phyloP scores from a whole-genome alignment of 1,284 basidiomycete genomes.

The Cryptococcus deneoformans region DNA sequence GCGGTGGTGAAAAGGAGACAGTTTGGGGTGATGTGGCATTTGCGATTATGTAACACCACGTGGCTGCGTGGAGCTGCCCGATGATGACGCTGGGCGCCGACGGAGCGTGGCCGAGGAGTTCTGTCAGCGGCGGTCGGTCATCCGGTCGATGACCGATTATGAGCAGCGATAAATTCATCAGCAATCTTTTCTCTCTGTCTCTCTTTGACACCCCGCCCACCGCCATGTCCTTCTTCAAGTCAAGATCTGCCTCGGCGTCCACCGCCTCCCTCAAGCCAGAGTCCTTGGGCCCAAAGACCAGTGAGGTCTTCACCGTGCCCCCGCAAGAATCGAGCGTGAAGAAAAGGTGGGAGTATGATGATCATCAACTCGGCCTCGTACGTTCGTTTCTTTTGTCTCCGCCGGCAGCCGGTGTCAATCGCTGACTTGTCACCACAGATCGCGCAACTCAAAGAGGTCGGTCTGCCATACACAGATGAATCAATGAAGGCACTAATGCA shows the following conservation, averaged over 20 bases:
- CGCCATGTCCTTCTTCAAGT: slow-evolving; percentile 20
- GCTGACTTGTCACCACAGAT: slow-evolving; percentile 50
- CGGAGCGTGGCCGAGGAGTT: too few species aligned
- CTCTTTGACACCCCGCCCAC: neutral
- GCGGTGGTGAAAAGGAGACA: slow-evolving; percentile 2
- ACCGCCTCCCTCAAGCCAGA: slow-evolving; percentile 13
- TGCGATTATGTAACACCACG: neutral
- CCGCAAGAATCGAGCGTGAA: slow-evolving; percentile 52
- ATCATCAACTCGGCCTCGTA: slow-evolving; percentile 57
- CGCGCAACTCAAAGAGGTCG: slow-evolving; percentile 61
- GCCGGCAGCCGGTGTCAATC: neutral
- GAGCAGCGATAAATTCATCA: too few species aligned
- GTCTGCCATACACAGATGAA: slow-evolving; percentile 13
- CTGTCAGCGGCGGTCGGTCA: too few species aligned
- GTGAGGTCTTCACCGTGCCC: slow-evolving; percentile 54
- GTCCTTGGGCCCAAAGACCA: slow-evolving; percentile 38
- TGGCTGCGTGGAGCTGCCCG: neutral
- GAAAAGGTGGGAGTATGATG: slow-evolving; percentile 61
- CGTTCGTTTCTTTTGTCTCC: slow-evolving; percentile 1
- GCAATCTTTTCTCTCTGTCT: neutral
- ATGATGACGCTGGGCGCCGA: too few species aligned
- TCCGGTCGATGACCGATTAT: too few species aligned
- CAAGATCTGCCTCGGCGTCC: slow-evolving; percentile 25
- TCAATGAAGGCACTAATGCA: neutral
- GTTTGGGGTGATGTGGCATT: slow-evolving; percentile 11